Base-by-base conservation (phyloP, 768 basidiomycete genomes). In the Sarcodon sp. region DNA sequence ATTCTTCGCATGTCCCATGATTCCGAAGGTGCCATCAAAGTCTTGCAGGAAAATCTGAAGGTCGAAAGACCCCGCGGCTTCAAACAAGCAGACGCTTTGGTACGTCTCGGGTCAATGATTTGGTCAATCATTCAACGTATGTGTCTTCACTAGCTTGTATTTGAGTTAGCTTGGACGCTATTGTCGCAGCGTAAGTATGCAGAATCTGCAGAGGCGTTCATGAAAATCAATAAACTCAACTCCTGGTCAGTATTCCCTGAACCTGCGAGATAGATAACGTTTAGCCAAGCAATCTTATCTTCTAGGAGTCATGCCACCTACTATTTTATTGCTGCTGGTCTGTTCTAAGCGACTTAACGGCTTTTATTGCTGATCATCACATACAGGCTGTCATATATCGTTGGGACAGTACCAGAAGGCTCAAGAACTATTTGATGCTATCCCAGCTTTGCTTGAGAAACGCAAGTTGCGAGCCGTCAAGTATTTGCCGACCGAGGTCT, bases 151-250 rank as follows among this genome's bases (percentile, higher is more conserved):
- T 49, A 85, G 81, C 69, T 88, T 6, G 68, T 76, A 11, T 88
- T 86, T 53, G 87, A 89, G 60, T 69, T 89, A 3, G 84, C 82
- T 0, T 88, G 87, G 86, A 79, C 78, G 12, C 61, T 84, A 1
- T 68, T 88, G 3, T 69, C 77, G 1, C 71, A 83, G 49, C 63
- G 80, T 47, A 67, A 72, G 49, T 86, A 87, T 47, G 64, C 72
- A 52, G 83, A 87, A 52, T 71, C 80, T 1, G 83, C 83, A 1
- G 75, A 82, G 43, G 68, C 69, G 49, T 87, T 88, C 54, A 54
- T 86, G 38, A 68, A 64, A 48, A 66, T 88, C 53, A 79, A 76
- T 4, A 71, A 76, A 51, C 55, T 86, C 51, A 89, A 87, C 56
- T 76, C 66, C 41, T 89, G 87, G 87, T 79, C 33, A 6, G 70